These are phyloP conservation scores for Aspergillus taichungensis DNA, from an alignment of 495 filamentous ascomycete species.

Conservation along the genomic window DNA sequence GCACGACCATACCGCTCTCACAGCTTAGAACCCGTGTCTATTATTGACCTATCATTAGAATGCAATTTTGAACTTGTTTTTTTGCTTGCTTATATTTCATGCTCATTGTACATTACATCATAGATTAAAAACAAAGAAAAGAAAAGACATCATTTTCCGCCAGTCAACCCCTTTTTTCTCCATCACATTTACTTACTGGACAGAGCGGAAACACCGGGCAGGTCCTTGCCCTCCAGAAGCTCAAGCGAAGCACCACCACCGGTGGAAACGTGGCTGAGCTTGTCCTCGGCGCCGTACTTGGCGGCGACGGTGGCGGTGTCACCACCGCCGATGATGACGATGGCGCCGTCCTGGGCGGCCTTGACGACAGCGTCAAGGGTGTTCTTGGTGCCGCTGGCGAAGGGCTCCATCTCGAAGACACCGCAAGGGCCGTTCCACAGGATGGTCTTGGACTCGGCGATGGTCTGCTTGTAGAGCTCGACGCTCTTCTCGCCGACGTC, in stretches of 20 bases:
- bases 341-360: constrained; percentile 71
- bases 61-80: constrained; percentile 5
- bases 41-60: constrained; percentile 9
- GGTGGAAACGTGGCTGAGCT: constrained; percentile 96
- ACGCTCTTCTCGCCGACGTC: constrained; percentile 86
- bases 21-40: constrained; percentile 25
- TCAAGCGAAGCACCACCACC: constrained; percentile 94
- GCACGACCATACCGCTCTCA: not conserved
- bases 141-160: too few species aligned
- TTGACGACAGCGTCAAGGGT: constrained; percentile 79
- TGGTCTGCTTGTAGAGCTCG: constrained; percentile 75
- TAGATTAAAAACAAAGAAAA: too few species aligned
- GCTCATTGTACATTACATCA: constrained; percentile 21
- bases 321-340: constrained; percentile 96
- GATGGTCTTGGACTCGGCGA: constrained; percentile 85
- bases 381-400: constrained; percentile 82
- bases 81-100: constrained; percentile 45
- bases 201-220: constrained; percentile 89
- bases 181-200: constrained; percentile 66
- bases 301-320: constrained; percentile 97
- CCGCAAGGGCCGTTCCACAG: constrained; percentile 98
- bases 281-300: constrained; percentile 91
- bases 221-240: constrained; percentile 92
- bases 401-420: constrained; percentile 94
- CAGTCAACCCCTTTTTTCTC: too few species aligned